phyloP scores from a whole-genome alignment of 2,329 filamentous ascomycete species.

The Capronia americana region DNA sequence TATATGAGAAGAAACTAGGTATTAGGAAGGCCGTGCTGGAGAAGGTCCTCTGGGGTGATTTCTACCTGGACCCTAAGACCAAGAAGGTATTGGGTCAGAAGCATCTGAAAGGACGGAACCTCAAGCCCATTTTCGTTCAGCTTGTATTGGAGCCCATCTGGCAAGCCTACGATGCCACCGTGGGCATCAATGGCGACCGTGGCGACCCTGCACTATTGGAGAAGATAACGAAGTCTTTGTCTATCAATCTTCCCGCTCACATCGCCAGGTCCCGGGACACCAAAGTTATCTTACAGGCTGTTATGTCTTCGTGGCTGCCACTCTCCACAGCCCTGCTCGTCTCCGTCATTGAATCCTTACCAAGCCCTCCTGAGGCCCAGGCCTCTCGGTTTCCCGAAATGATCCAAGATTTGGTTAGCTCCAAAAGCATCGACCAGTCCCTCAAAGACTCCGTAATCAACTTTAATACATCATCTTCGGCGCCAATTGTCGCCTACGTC shows the following conservation, averaged over 20 bases:
- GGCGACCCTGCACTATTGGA: constrained; percentile 83
- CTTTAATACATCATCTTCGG: constrained; percentile 73
- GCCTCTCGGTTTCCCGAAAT: constrained; percentile 78
- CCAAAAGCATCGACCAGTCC: constrained; percentile 69
- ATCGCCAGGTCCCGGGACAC: constrained; percentile 83
- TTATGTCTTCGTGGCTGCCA: constrained; percentile 90
- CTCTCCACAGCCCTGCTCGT: constrained; percentile 91
- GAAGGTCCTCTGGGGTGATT: constrained; percentile 96
- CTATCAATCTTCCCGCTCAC: constrained; percentile 82
- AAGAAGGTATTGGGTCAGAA: constrained; percentile 90
- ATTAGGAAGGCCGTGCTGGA: constrained; percentile 88
- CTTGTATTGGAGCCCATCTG: constrained; percentile 94
- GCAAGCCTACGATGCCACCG: constrained; percentile 92
- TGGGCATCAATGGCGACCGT: constrained; percentile 74
- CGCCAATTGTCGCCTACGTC: constrained; percentile 89
- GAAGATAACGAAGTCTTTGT: constrained; percentile 92
- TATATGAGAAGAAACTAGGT: constrained; percentile 96
- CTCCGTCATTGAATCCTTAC: constrained; percentile 90
- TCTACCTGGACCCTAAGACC: constrained; percentile 94
- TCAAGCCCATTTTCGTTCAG: constrained; percentile 98
- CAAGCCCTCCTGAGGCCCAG: constrained; percentile 82
- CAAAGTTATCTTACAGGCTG: constrained; percentile 78
- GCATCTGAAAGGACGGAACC: constrained; percentile 85
- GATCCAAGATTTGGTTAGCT: constrained; percentile 78
- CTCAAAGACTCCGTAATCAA: constrained; percentile 81